Evolutionary conservation across 2,329 filamentous ascomycete species (phyloP), one percentile per base, ranked within the genome.

Genomic region (Scedosporium apiospermum): DNA sequence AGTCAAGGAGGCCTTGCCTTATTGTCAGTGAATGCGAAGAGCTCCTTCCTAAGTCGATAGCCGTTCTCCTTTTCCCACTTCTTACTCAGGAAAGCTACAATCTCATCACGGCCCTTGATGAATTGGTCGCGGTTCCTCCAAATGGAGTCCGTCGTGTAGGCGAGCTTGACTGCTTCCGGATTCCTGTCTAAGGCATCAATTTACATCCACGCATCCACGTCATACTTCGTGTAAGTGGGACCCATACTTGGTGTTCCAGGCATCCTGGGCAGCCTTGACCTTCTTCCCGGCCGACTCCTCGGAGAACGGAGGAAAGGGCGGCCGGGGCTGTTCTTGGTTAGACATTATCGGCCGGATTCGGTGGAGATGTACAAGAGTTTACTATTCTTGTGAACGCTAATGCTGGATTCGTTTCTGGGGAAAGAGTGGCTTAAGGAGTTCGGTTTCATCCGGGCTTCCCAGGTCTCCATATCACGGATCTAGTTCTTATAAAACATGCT

Each of bases 41-140:
- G 77, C 71, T 96, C 91, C 73, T 96, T 96, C 62, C 91, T 83
- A 62, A 96, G 79, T 0, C 82, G 81, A 69, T 96, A 96, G 16
- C 80, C 84, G 53, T 83, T 77, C 72, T 96, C 91, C 21, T 79
- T 82, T 53, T 80, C 74, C 91, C 90, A 96, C 71, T 96, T 96
- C 55, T 83, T 77, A 0, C 80, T 82, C 61, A 96, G 71, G 67
- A 93, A 91, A 1, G 75, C 75, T 59, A 86, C 77, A 64, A 96
- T 92, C 18, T 80, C 83, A 6, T 84, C 81, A 1, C 85, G 86
- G 1, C 91, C 91, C 10, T 76, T 74, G 57, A 96, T 71, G 72
- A 96, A 96, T 1, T 74, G 76, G 66, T 81, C 80, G 4, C 91
- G 83, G 73, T 96, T 96, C 46, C 91, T 84, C 91, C 91, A 96